Base-by-base conservation (phyloP, 352 stramenopile species). In the Aphanomyces euteiches region DNA sequence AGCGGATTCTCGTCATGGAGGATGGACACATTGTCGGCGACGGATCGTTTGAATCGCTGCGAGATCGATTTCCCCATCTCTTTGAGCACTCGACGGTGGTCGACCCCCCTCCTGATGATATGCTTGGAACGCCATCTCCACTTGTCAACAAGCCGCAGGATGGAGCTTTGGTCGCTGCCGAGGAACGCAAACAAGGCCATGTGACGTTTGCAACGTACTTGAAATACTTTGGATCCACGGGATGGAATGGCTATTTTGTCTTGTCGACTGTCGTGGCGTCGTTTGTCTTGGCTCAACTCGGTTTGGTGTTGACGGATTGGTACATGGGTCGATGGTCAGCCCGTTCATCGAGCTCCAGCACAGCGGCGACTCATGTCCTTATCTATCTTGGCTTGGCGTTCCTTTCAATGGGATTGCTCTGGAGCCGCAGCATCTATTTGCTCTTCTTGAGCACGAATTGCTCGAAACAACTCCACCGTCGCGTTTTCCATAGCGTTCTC, bases 1-100 rank as follows among this genome's bases (percentile, higher is more conserved):
- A 90, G 56, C 53, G 67, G 2, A 74, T 78, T 45, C 28, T 28
- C 28, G 28, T 28, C 28, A 28, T 28, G 28, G 28, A 28, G 28
- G 28, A 69, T 75, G 53, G 76, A 77, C 41, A 43, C 76, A 17
- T 67, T 79, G 7, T 56, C 77, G 37, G 36, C 74, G 56, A 38
- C 77, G 43, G 75, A 72, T 7, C 67, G 45, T 34, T 73, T 79
- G 21, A 78, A 78, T 45, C 70, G 74, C 13, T 53, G n/a, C 45
- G 45, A 2, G 13, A 21, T 50, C 45, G 63, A 48, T 69, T 8
- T 17, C 66, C 17, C 21, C 38, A 28, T 28, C 28, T 28, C 56
- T n/a, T n/a, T 50, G 10, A 12, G 43, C 17, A 12, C 43, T 12
- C 43, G 10, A 12, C 12, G 7, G 57, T 28, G 15, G 59, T 28